Conservation (phyloP, 805 yeast species). For the Cyberlindnera nakhonratchasimensis region DNA sequence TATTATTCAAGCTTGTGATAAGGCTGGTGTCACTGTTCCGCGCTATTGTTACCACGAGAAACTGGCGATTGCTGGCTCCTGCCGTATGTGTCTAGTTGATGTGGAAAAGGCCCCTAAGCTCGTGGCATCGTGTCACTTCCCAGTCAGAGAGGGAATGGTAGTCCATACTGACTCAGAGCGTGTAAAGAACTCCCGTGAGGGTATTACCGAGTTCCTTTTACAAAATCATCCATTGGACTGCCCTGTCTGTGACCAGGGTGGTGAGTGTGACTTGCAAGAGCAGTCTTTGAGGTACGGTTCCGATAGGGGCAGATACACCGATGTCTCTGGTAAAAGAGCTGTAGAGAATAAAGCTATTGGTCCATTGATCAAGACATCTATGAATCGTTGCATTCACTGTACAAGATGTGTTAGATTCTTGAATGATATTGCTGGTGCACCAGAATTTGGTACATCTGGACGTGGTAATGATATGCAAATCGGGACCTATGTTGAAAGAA, state of each 20-base stretch:
- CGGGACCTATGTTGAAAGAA: constrained; percentile 84
- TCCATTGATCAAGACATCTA: constrained; percentile 82
- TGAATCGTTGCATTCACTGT: constrained; percentile 92
- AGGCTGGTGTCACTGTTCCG: constrained; percentile 85
- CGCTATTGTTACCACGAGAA: constrained; percentile 91
- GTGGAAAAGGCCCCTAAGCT: constrained; percentile 87
- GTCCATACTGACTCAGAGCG: constrained; percentile 76
- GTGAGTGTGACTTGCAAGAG: constrained; percentile 90
- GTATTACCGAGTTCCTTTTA: constrained; percentile 83
- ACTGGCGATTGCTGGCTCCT: constrained; percentile 86
- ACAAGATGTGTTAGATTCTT: constrained; percentile 87
- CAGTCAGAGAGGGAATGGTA: constrained; percentile 87
- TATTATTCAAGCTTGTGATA: constrained; percentile 86
- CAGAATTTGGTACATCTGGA: constrained; percentile 85
- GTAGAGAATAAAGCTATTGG: constrained; percentile 90
- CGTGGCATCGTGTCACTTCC: constrained; percentile 89
- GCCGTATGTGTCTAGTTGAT: constrained; percentile 91
- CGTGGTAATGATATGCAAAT: constrained; percentile 92
- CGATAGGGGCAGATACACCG: constrained; percentile 82
- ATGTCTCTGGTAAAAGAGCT: constrained; percentile 81
- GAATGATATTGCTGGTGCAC: constrained; percentile 90
- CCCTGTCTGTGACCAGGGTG: constrained; percentile 93
- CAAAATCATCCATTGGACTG: constrained; percentile 91
- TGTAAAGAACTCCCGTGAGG: constrained; percentile 80
- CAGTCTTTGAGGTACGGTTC: constrained; percentile 80